A percentile compares a stretch with the other conserved stretches of the same genome.
Evolutionary conservation across 1,284 basidiomycete species (phyloP).

Genomic region (Quambalaria eucalypti): DNA sequence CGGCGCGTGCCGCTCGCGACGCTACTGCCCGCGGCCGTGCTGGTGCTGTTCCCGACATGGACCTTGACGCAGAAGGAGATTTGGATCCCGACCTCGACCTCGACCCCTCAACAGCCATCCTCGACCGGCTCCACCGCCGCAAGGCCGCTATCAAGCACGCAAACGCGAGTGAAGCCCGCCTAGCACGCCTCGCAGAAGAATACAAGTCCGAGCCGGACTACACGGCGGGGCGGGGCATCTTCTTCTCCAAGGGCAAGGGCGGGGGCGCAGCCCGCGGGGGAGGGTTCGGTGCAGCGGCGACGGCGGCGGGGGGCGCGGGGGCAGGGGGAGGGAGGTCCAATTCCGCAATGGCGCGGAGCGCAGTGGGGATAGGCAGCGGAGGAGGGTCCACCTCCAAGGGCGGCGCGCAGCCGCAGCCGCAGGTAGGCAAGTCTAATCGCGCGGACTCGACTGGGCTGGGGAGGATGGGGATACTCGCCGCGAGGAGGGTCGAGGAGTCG

Average conservation of each 20-base stretch:
- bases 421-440: too few relatives aligned
- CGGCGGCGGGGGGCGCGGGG: background rate
- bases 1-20: background rate
- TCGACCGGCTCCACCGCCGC: background rate
- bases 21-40: background rate
- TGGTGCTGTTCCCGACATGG: background rate
- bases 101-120: background rate
- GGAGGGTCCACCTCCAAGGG: too few relatives aligned
- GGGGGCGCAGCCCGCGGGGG: background rate
- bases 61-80: background rate
- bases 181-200: background rate
- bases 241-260: background rate
- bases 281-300: background rate
- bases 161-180: background rate
- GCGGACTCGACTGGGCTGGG: background rate
- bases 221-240: background rate
- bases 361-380: background rate
- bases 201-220: background rate
- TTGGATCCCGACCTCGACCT: background rate
- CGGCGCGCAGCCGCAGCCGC: too few relatives aligned
- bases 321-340: background rate
- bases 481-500: slow-evolving; percentile 2
- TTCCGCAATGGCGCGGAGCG: background rate
- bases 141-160: background rate
- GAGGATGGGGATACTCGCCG: background rate